Base-by-base conservation (phyloP, 805 yeast species). In the Nakazawaea siamensis region DNA sequence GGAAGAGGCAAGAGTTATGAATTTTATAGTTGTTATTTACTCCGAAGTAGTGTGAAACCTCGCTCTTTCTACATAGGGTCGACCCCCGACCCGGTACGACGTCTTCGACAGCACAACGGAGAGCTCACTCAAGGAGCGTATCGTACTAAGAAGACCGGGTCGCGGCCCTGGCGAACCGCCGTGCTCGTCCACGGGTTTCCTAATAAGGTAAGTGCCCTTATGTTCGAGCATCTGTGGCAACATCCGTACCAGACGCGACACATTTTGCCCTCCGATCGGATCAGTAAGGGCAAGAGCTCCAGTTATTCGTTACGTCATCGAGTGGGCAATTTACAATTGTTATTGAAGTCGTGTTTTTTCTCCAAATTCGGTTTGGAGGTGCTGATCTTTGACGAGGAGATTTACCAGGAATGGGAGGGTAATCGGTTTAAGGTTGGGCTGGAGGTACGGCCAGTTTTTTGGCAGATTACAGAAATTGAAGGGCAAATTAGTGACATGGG, bases 151-250 rank as follows among this genome's bases (percentile, higher is more conserved):
- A 56, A 61, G 32, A 51, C 53, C 12, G 76, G 76, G 0, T 64
- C 61, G 23, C 54, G 90, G 35, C 95, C 94, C 0, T 84, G 95
- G 95, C 70, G 66, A 38, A 74, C 80, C 78, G 51, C 67, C 0
- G 41, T 72, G 36, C 46, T 76, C 2, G 80, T 85, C 0, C 62
- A 79, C 47, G 87, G 88, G 2, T 84, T 85, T 49, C 85, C 85
- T 0, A 72, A 76, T 5, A 74, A 72, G 41, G 62, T 77, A 3
- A 55, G 78, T 3, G 94, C 94, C 0, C 55, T 85, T 34, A 88
- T 76, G 52, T 84, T 84, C 54, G 95, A 85, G 48, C 87, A 81
- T 54, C 88, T 94, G 1, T 79, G 83, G 73, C 94, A 84, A 45
- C 92, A 83, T 52, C 62, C 78, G 1, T 64, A 77, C 42, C 64